Base-by-base conservation (phyloP, 2,329 filamentous ascomycete species). In the Fusarium musae region DNA sequence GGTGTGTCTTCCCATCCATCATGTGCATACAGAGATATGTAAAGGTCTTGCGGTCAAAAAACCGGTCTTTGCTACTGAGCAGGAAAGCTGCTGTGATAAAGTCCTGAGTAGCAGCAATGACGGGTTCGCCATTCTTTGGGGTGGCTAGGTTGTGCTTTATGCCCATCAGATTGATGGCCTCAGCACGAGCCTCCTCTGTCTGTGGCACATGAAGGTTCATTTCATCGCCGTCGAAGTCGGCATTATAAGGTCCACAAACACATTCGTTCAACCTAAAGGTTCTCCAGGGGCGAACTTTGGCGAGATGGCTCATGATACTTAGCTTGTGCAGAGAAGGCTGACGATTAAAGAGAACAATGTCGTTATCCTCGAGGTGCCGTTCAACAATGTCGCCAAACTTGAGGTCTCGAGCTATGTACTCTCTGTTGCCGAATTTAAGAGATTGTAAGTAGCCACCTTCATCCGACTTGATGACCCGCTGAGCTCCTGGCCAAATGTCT, bases 191-290 rank as follows among this genome's bases (percentile, higher is more conserved):
- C 83, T 99, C 96, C 84, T 99, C 96, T 0, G 96, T 98, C 80
- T 99, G 96, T 5, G 96, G 96, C 21, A 99, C 95, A 83, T 99
- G 96, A 53, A 99, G 84, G 78, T 99, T 99, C 96, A 99, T 99
- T 82, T 99, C 96, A 77, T 99, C 96, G 68, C 96, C 96, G 78
- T 99, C 96, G 76, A 99, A 99, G 89, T 99, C 96, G 63, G 96
- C 96, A 77, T 99, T 99, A 87, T 99, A 99, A 7, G 96, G 96
- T 70, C 93, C 95, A 83, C 96, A 99, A 3, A 97, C 96, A 89
- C 96, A 99, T 81, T 99, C 96, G 80, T 99, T 99, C 23, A 99
- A 87, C 61, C 96, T 92, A 81, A 99, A 98, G 0, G 96, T 99
- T 82, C 95, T 91, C 92, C 96, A 97, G 0, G 96, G 96, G 56